Base-by-base conservation (phyloP, 768 basidiomycete genomes). In the Podaxis sp. region DNA sequence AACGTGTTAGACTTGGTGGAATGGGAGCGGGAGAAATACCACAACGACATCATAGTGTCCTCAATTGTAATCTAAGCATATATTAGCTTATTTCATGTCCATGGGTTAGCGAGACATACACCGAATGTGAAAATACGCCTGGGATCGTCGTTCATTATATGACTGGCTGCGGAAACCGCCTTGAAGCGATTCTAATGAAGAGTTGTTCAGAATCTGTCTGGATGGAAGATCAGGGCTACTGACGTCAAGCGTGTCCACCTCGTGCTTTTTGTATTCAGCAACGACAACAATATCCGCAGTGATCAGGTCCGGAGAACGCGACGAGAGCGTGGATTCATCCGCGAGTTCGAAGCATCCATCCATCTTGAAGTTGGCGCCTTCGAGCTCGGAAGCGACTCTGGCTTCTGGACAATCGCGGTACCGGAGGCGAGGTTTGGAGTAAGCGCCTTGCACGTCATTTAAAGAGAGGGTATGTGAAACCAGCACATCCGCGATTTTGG, bases 131-230 rank as follows among this genome's bases (percentile, higher is more conserved):
- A 71, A 60, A 65, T 67, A 8, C 71, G 65, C 17, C 70, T 64
- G 24, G 58, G 53, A 64, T 72, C 70, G 53, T 68, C 70, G 54
- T 71, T 69, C 68, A 72, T 68, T 37, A 69, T 66, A 30, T 71
- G 68, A 17, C 20, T 61, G 7, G 54, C 37, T 20, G 60, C 60
- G 3, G 37, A 62, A 30, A 40, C 54, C 54, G 56, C 54, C 55
- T 63, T 46, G 17, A 20, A 12, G 0, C 56, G 54, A 56, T 64
- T 67, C 66, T 66, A 24, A 22, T 24, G 49, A 24, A 49, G 22
- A n/a, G 33, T 2, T 20, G 11, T 6, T 26, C 7, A 24, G 20
- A 28, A 26, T 50, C 7, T 5, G 24, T 11, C 0, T 5, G n/a
- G 13, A 26, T 11, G 6, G 22, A 26, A 26, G 3, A 15, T 3